These are phyloP conservation scores for Heritiera fomes DNA, from an alignment of 345 rosid species.

Conservation along the genomic window DNA sequence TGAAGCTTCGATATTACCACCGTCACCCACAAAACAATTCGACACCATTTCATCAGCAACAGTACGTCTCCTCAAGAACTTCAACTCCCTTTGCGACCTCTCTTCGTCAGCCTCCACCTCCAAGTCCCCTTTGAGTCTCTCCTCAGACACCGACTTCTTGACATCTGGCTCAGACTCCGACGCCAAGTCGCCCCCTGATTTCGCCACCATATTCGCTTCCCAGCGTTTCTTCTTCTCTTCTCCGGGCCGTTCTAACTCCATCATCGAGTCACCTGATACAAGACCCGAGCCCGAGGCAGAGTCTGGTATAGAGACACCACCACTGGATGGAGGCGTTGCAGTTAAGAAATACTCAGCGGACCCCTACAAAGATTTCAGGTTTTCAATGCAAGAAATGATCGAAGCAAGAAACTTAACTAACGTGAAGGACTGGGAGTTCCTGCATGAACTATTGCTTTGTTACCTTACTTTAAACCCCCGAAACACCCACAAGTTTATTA, in stretches of 20 bases:
- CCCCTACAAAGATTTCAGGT: slow-evolving; percentile 70
- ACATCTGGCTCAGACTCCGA: slow-evolving; percentile 37
- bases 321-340: slow-evolving; percentile 53
- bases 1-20: slow-evolving; percentile 29
- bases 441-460: slow-evolving; percentile 71
- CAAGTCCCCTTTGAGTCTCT: slow-evolving; percentile 34
- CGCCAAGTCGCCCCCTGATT: slow-evolving; percentile 41
- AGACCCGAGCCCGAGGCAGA: slow-evolving; percentile 6
- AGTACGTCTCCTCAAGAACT: slow-evolving; percentile 32
- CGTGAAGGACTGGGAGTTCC: slow-evolving; percentile 60
- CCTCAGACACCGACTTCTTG: slow-evolving; percentile 29
- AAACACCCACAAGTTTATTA: slow-evolving; percentile 65
- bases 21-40: slow-evolving; percentile 32
- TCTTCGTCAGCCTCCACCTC: slow-evolving; percentile 37
- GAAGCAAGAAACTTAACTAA: slow-evolving; percentile 62
- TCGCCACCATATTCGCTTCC: slow-evolving; percentile 71
- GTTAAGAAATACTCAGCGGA: slow-evolving; percentile 68
- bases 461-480: slow-evolving; percentile 70
- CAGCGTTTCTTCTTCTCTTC: slow-evolving; percentile 93
- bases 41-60: not conserved
- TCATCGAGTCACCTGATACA: slow-evolving; percentile 50
- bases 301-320: slow-evolving; percentile 7
- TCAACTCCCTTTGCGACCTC: slow-evolving; percentile 42
- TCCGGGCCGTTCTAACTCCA: slow-evolving; percentile 88
- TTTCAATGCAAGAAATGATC: slow-evolving; percentile 91